Evolutionary conservation across 805 yeast genomes (phyloP).

Genomic region (Lipomyces yamadae): DNA sequence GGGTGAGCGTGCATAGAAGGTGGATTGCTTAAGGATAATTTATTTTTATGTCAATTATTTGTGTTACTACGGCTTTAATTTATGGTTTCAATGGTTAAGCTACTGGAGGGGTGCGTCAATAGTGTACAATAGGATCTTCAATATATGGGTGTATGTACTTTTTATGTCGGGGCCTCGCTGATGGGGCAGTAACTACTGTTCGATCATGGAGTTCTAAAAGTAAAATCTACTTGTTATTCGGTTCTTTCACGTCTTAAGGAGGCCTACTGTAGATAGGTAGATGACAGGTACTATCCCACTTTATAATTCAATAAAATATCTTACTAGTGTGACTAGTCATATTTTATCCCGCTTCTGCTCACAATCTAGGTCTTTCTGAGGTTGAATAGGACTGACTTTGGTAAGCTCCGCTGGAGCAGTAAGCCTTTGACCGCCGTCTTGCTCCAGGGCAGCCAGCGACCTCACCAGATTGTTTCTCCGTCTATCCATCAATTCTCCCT

Average conservation of each 20-base stretch:
- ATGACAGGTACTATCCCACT: neutral
- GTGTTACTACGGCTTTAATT: constrained; percentile 15
- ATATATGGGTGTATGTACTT: constrained; percentile 27
- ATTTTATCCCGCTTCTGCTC: neutral
- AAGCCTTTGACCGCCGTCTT: neutral
- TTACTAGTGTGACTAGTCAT: neutral
- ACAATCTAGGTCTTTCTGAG: neutral
- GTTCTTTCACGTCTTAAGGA: neutral
- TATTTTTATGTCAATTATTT: constrained; percentile 6
- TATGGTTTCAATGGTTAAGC: constrained; percentile 21
- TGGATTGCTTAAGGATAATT: neutral
- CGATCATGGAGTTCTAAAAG: too few relatives aligned
- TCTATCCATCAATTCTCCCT: constrained; percentile 37
- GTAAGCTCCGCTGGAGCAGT: neutral
- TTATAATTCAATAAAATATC: neutral
- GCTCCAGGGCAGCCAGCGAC: constrained; percentile 25
- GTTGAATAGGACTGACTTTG: neutral
- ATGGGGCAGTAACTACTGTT: too few relatives aligned
- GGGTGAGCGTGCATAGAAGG: constrained; percentile 55
- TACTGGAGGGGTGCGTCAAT: constrained; percentile 13
- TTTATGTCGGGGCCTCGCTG: too few relatives aligned
- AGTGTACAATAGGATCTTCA: constrained; percentile 34
- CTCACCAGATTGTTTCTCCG: constrained; percentile 32
- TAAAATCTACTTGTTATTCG: too few relatives aligned
- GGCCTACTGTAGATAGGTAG: neutral